phyloP scores from a whole-genome alignment of 2,329 filamentous ascomycete genomes.

The Aspergillus quadrilineatus region DNA sequence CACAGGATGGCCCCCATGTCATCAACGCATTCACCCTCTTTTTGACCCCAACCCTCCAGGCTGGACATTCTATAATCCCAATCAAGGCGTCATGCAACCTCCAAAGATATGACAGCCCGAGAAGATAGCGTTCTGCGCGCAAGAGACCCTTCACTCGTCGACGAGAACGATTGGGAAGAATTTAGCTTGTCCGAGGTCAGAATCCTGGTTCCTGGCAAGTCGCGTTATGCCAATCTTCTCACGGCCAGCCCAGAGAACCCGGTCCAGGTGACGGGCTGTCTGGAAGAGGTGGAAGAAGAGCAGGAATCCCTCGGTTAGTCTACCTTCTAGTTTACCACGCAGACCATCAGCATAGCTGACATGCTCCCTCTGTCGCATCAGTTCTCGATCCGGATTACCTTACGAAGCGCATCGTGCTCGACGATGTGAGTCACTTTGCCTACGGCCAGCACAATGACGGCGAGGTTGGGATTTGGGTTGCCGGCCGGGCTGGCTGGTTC shows the following conservation, averaged over 20 bases:
- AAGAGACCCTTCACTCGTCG: constrained; percentile 44
- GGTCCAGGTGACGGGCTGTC: constrained; percentile 55
- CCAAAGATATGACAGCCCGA: constrained; percentile 44
- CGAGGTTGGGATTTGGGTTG: constrained; percentile 59
- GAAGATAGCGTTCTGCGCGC: constrained; percentile 47
- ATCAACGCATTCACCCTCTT: constrained; percentile 1
- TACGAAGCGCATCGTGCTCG: constrained; percentile 47
- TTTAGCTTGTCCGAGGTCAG: constrained; percentile 58
- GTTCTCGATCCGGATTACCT: constrained; percentile 41
- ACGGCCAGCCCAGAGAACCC: constrained; percentile 55
- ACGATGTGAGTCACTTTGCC: constrained; percentile 50
- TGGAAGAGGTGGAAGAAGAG: constrained; percentile 47
- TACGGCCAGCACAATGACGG: constrained; percentile 56
- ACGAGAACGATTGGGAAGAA: constrained; percentile 60
- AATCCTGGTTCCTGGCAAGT: constrained; percentile 51
- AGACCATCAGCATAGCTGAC: not conserved
- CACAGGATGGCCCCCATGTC: not conserved
- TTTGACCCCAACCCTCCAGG: constrained; percentile 1
- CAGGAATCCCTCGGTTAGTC: constrained; percentile 44
- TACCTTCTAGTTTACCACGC: not conserved
- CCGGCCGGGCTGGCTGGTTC: constrained; percentile 63
- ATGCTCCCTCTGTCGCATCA: constrained; percentile 13
- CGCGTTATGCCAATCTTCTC: constrained; percentile 55
- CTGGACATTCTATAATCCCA: not conserved
- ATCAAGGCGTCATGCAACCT: constrained; percentile 34